Percentiles rank a stretch among this genome's conserved stretches.
Evolutionary conservation across 306 rosid genomes (phyloP).

Genomic region (Pterocarpus macrocarpus): DNA sequence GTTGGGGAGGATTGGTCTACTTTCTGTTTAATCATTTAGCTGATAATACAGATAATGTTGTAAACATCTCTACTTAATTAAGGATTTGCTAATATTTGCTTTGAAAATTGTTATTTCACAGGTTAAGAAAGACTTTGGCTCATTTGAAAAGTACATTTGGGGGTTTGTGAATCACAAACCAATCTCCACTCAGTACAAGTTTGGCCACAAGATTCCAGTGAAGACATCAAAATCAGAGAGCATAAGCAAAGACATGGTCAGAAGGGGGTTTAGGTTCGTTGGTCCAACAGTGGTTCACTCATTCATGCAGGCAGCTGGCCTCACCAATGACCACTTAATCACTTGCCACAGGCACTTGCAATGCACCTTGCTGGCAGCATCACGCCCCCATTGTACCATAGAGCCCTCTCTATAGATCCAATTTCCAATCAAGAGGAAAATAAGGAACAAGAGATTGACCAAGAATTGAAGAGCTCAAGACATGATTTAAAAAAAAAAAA

Average conservation of each 20-base stretch:
- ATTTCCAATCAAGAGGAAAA: constrained; percentile 23
- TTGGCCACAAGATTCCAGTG: constrained; percentile 90
- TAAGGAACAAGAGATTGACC: constrained; percentile 48
- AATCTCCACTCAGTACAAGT: constrained; percentile 84
- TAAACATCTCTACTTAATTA: background rate
- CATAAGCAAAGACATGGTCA: constrained; percentile 95
- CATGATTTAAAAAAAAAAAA: background rate
- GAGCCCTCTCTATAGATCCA: constrained; percentile 49
- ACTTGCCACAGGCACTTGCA: constrained; percentile 89
- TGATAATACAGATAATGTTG: background rate
- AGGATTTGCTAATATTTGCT: constrained; percentile 27
- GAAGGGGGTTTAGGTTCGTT: constrained; percentile 88
- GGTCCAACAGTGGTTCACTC: constrained; percentile 98
- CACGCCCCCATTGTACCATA: constrained; percentile 44
- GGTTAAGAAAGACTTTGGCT: constrained; percentile 81
- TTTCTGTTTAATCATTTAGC: constrained; percentile 2
- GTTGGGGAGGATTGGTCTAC: too few species aligned
- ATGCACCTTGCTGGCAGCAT: constrained; percentile 62
- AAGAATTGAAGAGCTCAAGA: constrained; percentile 35
- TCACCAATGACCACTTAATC: constrained; percentile 91
- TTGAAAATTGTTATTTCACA: constrained; percentile 46
- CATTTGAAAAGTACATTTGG: constrained; percentile 89
- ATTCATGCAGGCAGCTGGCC: constrained; percentile 95
- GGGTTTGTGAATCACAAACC: constrained; percentile 91
- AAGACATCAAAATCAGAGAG: constrained; percentile 97